Evolutionary conservation across 176 grass and related monocot species (phyloP).

Genomic region (Cocos nucifera): DNA sequence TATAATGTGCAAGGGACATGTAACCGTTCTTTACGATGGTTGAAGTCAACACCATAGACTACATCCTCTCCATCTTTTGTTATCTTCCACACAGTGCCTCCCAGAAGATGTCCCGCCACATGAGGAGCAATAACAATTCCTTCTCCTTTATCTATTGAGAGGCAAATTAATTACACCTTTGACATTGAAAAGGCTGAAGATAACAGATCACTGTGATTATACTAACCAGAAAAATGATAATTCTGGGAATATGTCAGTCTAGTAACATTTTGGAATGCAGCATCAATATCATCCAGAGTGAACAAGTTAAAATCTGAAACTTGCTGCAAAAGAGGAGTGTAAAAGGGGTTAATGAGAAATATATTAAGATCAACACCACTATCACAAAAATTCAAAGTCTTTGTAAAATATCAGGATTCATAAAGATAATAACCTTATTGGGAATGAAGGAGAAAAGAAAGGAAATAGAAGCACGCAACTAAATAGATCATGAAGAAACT

Average conservation of each 20-base stretch:
- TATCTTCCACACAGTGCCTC: constrained; percentile 93
- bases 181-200: constrained; percentile 7
- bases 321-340: constrained; percentile 39
- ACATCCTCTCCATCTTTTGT: constrained; percentile 96
- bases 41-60: constrained; percentile 83
- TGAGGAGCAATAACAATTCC: constrained; percentile 94
- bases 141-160: constrained; percentile 74
- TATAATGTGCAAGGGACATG: constrained; percentile 1
- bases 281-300: constrained; percentile 83
- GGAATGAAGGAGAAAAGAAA: too few species aligned
- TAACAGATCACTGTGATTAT: constrained; percentile 15
- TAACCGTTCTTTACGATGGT: constrained; percentile 85
- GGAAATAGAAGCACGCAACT: too few species aligned
- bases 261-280: constrained; percentile 71
- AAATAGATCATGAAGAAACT: too few species aligned
- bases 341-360: not conserved
- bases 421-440: too few species aligned
- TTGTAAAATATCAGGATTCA: too few species aligned
- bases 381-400: too few species aligned
- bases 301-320: constrained; percentile 87
- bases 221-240: constrained; percentile 71
- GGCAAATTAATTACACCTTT: constrained; percentile 2
- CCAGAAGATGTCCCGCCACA: constrained; percentile 91
- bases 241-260: constrained; percentile 91
- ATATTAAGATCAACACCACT: too few species aligned